A percentile compares a stretch with the other conserved stretches of the same genome.
phyloP scores from a whole-genome alignment of 306 rosid genomes.

The Trifolium fragiferum region DNA sequence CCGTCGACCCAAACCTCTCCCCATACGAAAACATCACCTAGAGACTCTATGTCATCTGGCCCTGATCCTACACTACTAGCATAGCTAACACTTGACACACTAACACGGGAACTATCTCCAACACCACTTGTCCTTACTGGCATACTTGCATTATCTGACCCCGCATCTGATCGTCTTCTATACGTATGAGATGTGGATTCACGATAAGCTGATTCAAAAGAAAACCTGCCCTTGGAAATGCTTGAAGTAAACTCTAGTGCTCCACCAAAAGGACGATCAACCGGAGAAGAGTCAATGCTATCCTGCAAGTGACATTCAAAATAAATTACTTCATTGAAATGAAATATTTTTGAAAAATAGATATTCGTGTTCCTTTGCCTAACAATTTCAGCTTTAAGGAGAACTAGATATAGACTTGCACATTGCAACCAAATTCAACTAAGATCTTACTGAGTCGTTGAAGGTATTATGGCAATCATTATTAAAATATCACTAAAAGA shows the following conservation, averaged over 20 bases:
- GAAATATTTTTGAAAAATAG: constrained; percentile 25
- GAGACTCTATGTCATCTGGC: constrained; percentile 88
- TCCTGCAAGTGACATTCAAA: constrained; percentile 57
- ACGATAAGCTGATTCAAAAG: constrained; percentile 56
- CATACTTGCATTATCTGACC: constrained; percentile 71
- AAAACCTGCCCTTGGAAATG: constrained; percentile 53
- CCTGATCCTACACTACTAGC: constrained; percentile 86
- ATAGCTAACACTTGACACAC: constrained; percentile 81
- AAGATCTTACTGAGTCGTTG: background rate
- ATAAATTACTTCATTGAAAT: constrained; percentile 19
- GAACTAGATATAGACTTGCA: background rate
- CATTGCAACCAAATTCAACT: background rate
- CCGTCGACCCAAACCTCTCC: constrained; percentile 85
- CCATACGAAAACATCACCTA: constrained; percentile 94
- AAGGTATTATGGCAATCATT: background rate
- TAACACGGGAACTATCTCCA: constrained; percentile 83
- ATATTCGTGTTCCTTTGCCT: background rate
- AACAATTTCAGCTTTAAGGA: constrained; percentile 15
- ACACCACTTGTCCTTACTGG: constrained; percentile 65
- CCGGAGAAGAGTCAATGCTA: constrained; percentile 44
- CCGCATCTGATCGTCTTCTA: constrained; percentile 69
- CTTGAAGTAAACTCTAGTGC: constrained; percentile 62
- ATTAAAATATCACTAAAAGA: background rate
- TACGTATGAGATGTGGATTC: constrained; percentile 52
- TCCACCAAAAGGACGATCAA: constrained; percentile 55